Conservation (phyloP, 2,329 filamentous ascomycete genomes). For the Ceratocystis lukuohia region DNA sequence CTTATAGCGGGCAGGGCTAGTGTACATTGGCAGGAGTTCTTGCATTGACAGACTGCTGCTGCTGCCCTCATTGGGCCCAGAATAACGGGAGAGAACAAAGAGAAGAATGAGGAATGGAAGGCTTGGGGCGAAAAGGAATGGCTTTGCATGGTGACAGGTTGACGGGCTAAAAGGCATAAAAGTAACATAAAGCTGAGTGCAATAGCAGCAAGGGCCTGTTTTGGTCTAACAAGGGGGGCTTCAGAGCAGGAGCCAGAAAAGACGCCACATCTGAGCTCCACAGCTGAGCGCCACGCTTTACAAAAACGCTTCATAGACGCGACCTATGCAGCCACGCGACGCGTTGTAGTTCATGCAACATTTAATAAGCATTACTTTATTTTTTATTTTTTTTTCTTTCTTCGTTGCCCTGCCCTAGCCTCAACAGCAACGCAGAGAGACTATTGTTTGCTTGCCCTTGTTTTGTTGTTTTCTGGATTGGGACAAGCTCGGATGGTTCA, state of each 20-base stretch:
- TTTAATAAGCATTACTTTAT: not conserved
- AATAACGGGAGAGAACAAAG: not conserved
- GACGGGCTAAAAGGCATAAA: not conserved
- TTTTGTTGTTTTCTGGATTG: slow-evolving; percentile 1
- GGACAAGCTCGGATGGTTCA: not conserved
- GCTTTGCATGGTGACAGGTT: slow-evolving; percentile 1
- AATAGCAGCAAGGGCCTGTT: not conserved
- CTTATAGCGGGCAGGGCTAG: not conserved
- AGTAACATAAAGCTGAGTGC: not conserved
- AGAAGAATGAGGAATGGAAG: not conserved
- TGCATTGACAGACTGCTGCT: not conserved
- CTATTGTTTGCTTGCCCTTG: not conserved
- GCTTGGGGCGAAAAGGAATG: not conserved
- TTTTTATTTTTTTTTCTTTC: not conserved
- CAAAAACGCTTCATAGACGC: too few relatives aligned
- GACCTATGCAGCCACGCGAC: not conserved
- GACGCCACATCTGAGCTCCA: not conserved
- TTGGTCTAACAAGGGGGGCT: not conserved
- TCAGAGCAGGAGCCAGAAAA: too few relatives aligned
- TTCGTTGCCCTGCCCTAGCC: not conserved
- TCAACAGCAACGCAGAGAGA: not conserved
- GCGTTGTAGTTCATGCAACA: not conserved
- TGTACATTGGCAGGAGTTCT: not conserved
- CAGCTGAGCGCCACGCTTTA: not conserved
- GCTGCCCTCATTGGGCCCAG: not conserved